Evolutionary conservation across 2,329 filamentous ascomycete species (phyloP), one percentile per base, ranked within the genome.

Genomic region (Diplodia intermedia): DNA sequence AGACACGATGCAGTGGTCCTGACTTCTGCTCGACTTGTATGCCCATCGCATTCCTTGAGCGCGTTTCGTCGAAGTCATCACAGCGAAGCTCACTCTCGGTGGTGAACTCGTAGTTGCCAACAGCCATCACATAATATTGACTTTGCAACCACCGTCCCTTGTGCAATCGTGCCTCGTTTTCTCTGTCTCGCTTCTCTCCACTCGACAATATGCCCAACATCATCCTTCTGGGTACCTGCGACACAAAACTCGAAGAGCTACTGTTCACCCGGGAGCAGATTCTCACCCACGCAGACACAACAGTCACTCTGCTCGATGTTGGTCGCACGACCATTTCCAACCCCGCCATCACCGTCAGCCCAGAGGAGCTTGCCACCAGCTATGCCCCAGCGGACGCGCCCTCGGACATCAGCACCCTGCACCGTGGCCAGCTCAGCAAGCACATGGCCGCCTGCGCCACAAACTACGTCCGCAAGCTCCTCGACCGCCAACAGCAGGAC

Each of bases 221-320:
- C 65, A 79, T 85, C 62, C 77, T 90, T 15, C 75, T 90, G 26
- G 88, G 88, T 23, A 90, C 88, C 15, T 88, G 86, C 73, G 89
- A 91, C 73, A 89, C 88, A 38, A 91, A 90, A 74, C 79, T 88
- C 12, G 75, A 84, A 5, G 88, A 90, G 73, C 80, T 89, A 0
- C 76, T 86, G 3, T 89, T 84, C 73, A 78, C 89, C 2, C 82
- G 82, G 56, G 75, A 82, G 3, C 79, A 81, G 49, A 83, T 89
- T 66, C 67, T 80, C 60, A 67, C 72, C 56, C 70, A 72, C 65
- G 71, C 73, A 57, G 70, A 68, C 11, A 74, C 75, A 20, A 71
- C 75, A 18, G 81, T 86, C 9, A 80, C 82, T 4, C 72, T 89
- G 31, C 81, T 88, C 68, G 87, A 89, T 71, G 85, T 87, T 3